Evolutionary conservation across 108 stramenopile species (phyloP).

Genomic region (Ochromonas danica): DNA sequence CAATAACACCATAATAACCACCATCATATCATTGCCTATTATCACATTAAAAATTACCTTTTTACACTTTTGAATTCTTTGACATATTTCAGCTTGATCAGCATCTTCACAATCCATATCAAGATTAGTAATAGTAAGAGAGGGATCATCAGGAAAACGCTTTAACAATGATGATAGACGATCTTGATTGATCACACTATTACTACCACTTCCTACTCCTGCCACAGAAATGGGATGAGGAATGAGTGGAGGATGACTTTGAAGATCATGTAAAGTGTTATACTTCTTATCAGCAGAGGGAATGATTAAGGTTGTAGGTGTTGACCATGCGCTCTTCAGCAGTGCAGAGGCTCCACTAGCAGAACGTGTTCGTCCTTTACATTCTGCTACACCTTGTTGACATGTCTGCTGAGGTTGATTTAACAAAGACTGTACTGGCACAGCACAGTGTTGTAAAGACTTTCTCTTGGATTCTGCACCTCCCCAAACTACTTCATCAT

Average conservation of each 20-base stretch:
- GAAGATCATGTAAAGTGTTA: neutral
- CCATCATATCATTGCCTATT: too few relatives aligned
- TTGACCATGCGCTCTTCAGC: neutral
- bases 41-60: neutral
- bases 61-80: conserved; percentile 1
- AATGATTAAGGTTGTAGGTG: neutral
- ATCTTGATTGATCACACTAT: neutral
- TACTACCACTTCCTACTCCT: neutral
- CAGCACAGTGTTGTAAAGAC: neutral
- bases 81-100: neutral
- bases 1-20: too few relatives aligned
- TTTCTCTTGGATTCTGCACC: neutral
- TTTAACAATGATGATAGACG: neutral
- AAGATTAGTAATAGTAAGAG: neutral
- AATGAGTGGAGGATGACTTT: neutral
- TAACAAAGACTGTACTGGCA: neutral
- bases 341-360: neutral
- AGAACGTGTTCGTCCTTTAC: neutral
- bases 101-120: neutral
- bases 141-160: neutral
- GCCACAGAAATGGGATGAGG: neutral
- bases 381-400: neutral
- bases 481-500: neutral
- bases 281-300: neutral
- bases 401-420: neutral